Evolutionary conservation across 805 yeast genomes (phyloP).

Genomic region (Pichia membranifaciens): DNA sequence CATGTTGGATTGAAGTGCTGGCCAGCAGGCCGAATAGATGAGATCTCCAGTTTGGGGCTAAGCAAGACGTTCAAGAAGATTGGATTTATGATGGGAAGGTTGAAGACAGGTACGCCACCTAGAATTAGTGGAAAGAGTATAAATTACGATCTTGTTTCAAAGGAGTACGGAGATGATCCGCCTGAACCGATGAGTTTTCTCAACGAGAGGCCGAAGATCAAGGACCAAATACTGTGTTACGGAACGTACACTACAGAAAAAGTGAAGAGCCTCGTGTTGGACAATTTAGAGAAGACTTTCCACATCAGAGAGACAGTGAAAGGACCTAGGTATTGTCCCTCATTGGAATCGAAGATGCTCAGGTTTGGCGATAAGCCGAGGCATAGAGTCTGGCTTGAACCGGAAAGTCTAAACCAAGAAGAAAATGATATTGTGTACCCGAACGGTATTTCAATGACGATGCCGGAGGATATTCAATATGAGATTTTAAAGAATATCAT

Average conservation of each 20-base stretch:
- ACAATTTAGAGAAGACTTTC: constrained; percentile 73
- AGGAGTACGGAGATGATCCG: constrained; percentile 75
- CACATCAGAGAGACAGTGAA: constrained; percentile 91
- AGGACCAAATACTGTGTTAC: constrained; percentile 61
- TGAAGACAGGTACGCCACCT: constrained; percentile 98
- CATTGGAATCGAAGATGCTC: constrained; percentile 83
- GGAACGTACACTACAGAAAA: constrained; percentile 72
- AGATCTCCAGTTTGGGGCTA: constrained; percentile 83
- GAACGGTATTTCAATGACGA: constrained; percentile 90
- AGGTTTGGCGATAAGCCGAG: constrained; percentile 69
- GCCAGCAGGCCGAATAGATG: constrained; percentile 95
- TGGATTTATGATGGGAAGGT: constrained; percentile 79
- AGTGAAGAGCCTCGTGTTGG: constrained; percentile 62
- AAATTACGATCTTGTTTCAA: constrained; percentile 54
- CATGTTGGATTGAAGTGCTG: constrained; percentile 76
- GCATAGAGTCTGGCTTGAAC: constrained; percentile 92
- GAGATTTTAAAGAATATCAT: constrained; percentile 69
- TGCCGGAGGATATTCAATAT: constrained; percentile 90
- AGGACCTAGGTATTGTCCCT: constrained; percentile 97
- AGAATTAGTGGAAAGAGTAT: constrained; percentile 70
- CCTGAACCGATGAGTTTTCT: constrained; percentile 88
- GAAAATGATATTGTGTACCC: constrained; percentile 81
- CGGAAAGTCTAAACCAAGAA: constrained; percentile 71
- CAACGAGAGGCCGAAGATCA: constrained; percentile 61
- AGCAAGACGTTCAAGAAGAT: constrained; percentile 69